These are phyloP conservation scores for Pichia exigua DNA, from an alignment of 805 yeast species.

Conservation along the genomic window DNA sequence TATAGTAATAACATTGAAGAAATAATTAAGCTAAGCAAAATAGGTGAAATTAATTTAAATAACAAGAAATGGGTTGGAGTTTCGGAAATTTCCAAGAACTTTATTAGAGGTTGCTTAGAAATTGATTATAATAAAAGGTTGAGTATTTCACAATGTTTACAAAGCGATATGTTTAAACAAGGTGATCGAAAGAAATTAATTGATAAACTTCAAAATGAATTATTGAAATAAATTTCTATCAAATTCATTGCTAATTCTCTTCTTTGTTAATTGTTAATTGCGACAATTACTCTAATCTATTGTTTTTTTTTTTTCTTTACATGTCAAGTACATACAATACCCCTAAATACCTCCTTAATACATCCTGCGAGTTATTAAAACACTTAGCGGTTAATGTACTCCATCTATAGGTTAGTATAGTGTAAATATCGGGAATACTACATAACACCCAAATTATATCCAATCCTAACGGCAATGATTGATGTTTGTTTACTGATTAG, in stretches of 20 bases:
- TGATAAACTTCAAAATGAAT: background rate
- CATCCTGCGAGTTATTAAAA: too few species aligned
- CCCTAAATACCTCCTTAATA: too few species aligned
- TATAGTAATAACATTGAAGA: constrained; percentile 37
- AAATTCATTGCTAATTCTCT: too few species aligned
- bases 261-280: too few species aligned
- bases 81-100: constrained; percentile 25
- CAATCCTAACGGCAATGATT: background rate
- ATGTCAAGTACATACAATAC: too few species aligned
- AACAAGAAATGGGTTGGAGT: constrained; percentile 33
- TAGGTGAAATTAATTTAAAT: constrained; percentile 34
- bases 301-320: too few species aligned
- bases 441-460: too few species aligned
- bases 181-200: constrained; percentile 3
- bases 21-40: constrained; percentile 33
- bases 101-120: constrained; percentile 34
- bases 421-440: too few species aligned
- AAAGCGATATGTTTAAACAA: constrained; percentile 3
- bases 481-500: too few species aligned
- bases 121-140: constrained; percentile 27
- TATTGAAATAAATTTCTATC: background rate
- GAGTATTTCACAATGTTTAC: constrained; percentile 3
- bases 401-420: too few species aligned
- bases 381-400: too few species aligned
- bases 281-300: too few species aligned